Conservation (phyloP, 1,284 basidiomycete genomes). For the Bothia castanella region DNA sequence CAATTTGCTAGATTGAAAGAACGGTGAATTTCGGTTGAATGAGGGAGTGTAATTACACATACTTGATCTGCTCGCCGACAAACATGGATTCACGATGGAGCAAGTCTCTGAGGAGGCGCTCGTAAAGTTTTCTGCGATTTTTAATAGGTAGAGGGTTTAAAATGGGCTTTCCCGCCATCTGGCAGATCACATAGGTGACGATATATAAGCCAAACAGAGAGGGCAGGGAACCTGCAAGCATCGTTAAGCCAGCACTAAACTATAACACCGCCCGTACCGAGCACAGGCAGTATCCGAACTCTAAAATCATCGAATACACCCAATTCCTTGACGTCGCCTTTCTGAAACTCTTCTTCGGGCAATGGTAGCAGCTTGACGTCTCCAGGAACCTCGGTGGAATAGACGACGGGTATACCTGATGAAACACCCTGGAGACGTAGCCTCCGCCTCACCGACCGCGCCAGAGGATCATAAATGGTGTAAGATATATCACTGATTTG, state of each 20-base stretch:
- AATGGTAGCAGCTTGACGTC: slow-evolving; percentile 88
- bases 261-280: slow-evolving; percentile 44
- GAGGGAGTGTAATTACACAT: slow-evolving; percentile 15
- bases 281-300: slow-evolving; percentile 84
- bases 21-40: slow-evolving; percentile 1
- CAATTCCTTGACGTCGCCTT: slow-evolving; percentile 88
- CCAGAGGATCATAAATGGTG: slow-evolving; percentile 94
- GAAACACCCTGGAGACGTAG: slow-evolving; percentile 69
- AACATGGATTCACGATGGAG: slow-evolving; percentile 67
- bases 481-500: slow-evolving; percentile 94
- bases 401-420: slow-evolving; percentile 88
- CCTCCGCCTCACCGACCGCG: slow-evolving; percentile 81
- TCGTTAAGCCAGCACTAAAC: slow-evolving; percentile 3
- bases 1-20: slow-evolving; percentile 52
- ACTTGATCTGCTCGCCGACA: slow-evolving; percentile 53
- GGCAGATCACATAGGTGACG: slow-evolving; percentile 83
- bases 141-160: slow-evolving; percentile 80
- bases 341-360: slow-evolving; percentile 88
- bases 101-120: slow-evolving; percentile 74
- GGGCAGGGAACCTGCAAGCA: slow-evolving; percentile 64
- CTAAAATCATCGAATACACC: slow-evolving; percentile 93
- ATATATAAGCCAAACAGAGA: slow-evolving; percentile 87
- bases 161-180: slow-evolving; percentile 79
- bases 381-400: slow-evolving; percentile 90
- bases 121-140: slow-evolving; percentile 80